Percentiles rank a stretch among this genome's conserved stretches.
These are phyloP conservation scores for Teunomyces pallodes DNA, from an alignment of 805 yeast species.

Conservation along the genomic window DNA sequence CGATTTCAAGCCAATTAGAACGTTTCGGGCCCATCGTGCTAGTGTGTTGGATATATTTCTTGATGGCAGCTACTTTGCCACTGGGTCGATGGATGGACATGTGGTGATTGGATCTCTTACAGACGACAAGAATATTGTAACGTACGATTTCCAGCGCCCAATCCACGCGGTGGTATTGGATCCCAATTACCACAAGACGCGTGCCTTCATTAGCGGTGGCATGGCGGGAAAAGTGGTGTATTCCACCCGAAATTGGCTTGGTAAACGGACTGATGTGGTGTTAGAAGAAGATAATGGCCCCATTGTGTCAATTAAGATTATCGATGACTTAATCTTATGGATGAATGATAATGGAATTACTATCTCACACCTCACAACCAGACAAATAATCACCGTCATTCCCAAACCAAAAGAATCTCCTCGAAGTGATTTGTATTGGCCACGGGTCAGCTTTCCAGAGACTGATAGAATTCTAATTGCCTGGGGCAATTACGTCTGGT, in stretches of 20 bases:
- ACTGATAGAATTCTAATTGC: constrained; percentile 68
- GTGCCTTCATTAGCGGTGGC: constrained; percentile 82
- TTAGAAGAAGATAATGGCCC: constrained; percentile 66
- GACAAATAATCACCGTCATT: constrained; percentile 48
- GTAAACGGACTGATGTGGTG: constrained; percentile 67
- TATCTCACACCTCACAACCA: constrained; percentile 56
- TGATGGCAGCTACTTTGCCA: constrained; percentile 74
- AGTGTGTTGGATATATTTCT: constrained; percentile 72
- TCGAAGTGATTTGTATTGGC: constrained; percentile 81
- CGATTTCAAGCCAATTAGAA: constrained; percentile 58
- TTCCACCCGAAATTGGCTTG: constrained; percentile 84
- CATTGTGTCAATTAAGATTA: constrained; percentile 60
- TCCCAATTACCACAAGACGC: constrained; percentile 57
- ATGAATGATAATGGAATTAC: constrained; percentile 79
- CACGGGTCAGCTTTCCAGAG: constrained; percentile 67
- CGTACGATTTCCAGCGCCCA: constrained; percentile 83
- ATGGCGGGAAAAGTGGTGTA: constrained; percentile 78
- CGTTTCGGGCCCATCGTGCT: constrained; percentile 82
- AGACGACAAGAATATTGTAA: constrained; percentile 62
- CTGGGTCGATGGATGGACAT: constrained; percentile 93
- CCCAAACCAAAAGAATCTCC: constrained; percentile 55
- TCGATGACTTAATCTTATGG: constrained; percentile 74
- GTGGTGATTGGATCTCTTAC: constrained; percentile 72
- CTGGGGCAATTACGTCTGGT: constrained; percentile 82
- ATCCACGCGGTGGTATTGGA: constrained; percentile 84